Evolutionary conservation across 306 rosid genomes (phyloP).

Genomic region (Acacia crassicarpa): DNA sequence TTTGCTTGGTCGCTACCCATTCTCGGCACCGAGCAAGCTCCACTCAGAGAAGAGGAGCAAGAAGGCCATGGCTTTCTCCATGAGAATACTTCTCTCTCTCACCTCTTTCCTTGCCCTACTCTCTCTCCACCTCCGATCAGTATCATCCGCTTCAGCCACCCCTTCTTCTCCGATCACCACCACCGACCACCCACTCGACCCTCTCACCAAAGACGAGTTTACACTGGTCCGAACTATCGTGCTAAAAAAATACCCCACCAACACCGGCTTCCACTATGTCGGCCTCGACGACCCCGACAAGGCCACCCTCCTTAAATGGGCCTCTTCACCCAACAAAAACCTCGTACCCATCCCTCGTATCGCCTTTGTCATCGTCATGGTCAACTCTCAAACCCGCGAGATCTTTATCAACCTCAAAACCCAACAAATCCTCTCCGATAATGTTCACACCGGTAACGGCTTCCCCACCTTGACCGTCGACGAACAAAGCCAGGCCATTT

Average conservation of each 20-base stretch:
- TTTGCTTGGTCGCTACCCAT: not conserved
- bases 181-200: slow-evolving; percentile 36
- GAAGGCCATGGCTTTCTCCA: not conserved
- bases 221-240: slow-evolving; percentile 25
- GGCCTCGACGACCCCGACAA: slow-evolving; percentile 42
- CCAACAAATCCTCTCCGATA: slow-evolving; percentile 26
- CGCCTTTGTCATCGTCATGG: slow-evolving; percentile 27
- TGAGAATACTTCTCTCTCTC: not conserved
- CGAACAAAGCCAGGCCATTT: slow-evolving; percentile 23
- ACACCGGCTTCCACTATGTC: slow-evolving; percentile 30
- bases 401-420: slow-evolving; percentile 1
- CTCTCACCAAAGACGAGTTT: slow-evolving; percentile 25
- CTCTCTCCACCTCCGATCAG: not conserved
- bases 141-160: not conserved
- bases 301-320: not conserved
- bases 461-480: slow-evolving; percentile 28
- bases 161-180: not conserved
- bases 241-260: slow-evolving; percentile 18
- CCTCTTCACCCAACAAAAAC: not conserved
- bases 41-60: not conserved
- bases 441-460: slow-evolving; percentile 26
- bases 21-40: not conserved
- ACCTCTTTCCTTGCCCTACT: not conserved
- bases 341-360: not conserved
- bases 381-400: slow-evolving; percentile 27